A percentile compares a stretch with the other conserved stretches of the same genome.
phyloP scores from a whole-genome alignment of 2,329 filamentous ascomycete species.

The Thelonectria rubi region DNA sequence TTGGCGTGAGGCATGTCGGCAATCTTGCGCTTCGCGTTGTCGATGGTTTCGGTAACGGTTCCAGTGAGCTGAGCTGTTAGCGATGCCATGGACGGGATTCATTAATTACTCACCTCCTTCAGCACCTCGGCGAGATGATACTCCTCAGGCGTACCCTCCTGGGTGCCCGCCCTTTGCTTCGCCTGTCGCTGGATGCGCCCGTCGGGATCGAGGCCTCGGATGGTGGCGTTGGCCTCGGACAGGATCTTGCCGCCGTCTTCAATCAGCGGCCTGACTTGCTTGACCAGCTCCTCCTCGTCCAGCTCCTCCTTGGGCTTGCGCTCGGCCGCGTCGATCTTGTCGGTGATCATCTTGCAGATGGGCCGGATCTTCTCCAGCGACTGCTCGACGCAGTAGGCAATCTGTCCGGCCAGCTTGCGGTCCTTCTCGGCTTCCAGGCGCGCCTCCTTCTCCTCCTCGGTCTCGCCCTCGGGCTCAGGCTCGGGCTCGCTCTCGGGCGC shows the following conservation, averaged over 20 bases:
- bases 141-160: slow-evolving; percentile 76
- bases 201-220: slow-evolving; percentile 89
- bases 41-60: slow-evolving; percentile 82
- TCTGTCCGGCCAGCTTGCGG: slow-evolving; percentile 79
- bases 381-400: slow-evolving; percentile 76
- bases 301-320: slow-evolving; percentile 85
- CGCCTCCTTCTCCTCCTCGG: slow-evolving; percentile 56
- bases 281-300: slow-evolving; percentile 88
- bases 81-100: slow-evolving; percentile 3
- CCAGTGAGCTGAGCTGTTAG: slow-evolving; percentile 68
- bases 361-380: slow-evolving; percentile 86
- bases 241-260: slow-evolving; percentile 86
- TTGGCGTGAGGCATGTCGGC: slow-evolving; percentile 93
- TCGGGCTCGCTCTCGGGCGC: slow-evolving; percentile 55
- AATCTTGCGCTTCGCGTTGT: slow-evolving; percentile 87
- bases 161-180: slow-evolving; percentile 79
- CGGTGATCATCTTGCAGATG: slow-evolving; percentile 85
- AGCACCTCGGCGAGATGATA: slow-evolving; percentile 84
- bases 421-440: slow-evolving; percentile 71
- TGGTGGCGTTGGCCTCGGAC: slow-evolving; percentile 84
- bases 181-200: slow-evolving; percentile 85
- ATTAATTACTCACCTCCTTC: slow-evolving; percentile 69
- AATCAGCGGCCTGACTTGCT: slow-evolving; percentile 86
- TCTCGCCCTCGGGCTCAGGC: slow-evolving; percentile 52
- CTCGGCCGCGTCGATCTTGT: slow-evolving; percentile 84